A percentile compares a stretch with the other conserved stretches of the same genome.
phyloP scores from a whole-genome alignment of 1,139 yeast genomes.

The Geotrichum bryndzae region DNA sequence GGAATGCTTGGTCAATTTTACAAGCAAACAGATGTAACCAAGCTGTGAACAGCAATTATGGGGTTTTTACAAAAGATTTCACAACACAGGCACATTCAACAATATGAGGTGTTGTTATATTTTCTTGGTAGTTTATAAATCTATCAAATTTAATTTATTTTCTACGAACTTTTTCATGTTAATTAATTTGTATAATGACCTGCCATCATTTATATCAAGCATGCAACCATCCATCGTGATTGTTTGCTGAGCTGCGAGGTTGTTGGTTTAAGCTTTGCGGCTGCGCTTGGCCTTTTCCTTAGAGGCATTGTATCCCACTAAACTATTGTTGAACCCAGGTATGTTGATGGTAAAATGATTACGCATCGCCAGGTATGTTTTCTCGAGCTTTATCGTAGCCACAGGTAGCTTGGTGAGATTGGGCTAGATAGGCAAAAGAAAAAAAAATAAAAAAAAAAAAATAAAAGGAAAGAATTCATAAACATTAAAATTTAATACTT shows the following conservation, averaged over 20 bases:
- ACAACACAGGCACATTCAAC: no score
- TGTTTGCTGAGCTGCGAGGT: slow-evolving; percentile 17
- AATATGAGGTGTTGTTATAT: no score
- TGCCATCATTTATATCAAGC: slow-evolving; percentile 4
- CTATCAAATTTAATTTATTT: no score
- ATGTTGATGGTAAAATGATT: slow-evolving; percentile 21
- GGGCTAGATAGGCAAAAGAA: background rate
- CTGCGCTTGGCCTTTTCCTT: slow-evolving; percentile 37
- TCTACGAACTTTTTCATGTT: no score
- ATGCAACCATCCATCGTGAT: slow-evolving; percentile 11
- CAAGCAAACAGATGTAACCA: slow-evolving; percentile 33
- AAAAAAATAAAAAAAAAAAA: no score
- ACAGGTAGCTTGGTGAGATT: slow-evolving; percentile 2
- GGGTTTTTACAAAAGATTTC: no score
- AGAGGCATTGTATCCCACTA: slow-evolving; percentile 39
- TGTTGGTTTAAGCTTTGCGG: slow-evolving; percentile 23
- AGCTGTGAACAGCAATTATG: background rate
- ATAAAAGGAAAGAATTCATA: no score
- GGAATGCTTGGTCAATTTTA: slow-evolving; percentile 82
- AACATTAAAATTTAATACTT: no score
- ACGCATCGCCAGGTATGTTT: slow-evolving; percentile 13
- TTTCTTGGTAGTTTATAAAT: no score
- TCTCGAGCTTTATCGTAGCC: slow-evolving; percentile 10
- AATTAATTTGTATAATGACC: background rate
- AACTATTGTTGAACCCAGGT: slow-evolving; percentile 24